These are phyloP conservation scores for Boletus huronensis DNA, from an alignment of 768 basidiomycete species.

Conservation along the genomic window DNA sequence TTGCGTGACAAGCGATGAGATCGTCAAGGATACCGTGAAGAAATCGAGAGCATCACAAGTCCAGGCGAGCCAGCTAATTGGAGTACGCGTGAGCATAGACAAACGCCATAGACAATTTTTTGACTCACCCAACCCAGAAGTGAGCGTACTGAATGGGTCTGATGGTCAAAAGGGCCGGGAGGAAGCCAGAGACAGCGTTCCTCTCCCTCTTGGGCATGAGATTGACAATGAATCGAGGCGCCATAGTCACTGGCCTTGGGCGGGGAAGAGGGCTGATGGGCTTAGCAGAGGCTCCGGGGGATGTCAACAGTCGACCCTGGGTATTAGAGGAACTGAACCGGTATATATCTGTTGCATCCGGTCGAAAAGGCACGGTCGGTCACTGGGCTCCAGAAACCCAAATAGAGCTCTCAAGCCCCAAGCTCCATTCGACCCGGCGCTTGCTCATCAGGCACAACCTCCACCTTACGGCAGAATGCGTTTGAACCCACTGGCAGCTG, in stretches of 20 bases:
- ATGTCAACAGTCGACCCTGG: background rate
- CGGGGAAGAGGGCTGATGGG: background rate
- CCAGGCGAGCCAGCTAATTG: conserved; percentile 77
- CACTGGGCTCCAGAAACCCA: background rate
- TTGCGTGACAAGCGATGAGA: conserved; percentile 43
- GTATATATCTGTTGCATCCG: conserved; percentile 3
- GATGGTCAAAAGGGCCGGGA: conserved; percentile 41
- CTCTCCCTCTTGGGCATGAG: conserved; percentile 49
- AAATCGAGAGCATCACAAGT: conserved; percentile 85
- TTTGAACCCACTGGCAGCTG: conserved; percentile 1
- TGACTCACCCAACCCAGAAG: conserved; percentile 53
- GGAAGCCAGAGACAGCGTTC: conserved; percentile 33
- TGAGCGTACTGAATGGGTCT: conserved; percentile 55
- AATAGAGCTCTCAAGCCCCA: conserved; percentile 9
- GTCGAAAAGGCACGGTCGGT: conserved; percentile 7
- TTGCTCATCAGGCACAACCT: conserved; percentile 15
- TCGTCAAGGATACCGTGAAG: conserved; percentile 69
- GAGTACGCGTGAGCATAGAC: background rate
- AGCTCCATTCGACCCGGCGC: conserved; percentile 2
- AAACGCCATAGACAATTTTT: background rate
- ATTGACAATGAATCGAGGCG: conserved; percentile 40
- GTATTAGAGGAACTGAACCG: background rate
- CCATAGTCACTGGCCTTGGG: conserved; percentile 10
- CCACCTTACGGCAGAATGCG: conserved; percentile 14
- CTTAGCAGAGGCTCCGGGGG: background rate